A percentile compares a stretch with the other conserved stretches of the same genome.
These are phyloP conservation scores for Leishmania amazonensis DNA, from an alignment of 208 protist genomes.

Conservation along the genomic window DNA sequence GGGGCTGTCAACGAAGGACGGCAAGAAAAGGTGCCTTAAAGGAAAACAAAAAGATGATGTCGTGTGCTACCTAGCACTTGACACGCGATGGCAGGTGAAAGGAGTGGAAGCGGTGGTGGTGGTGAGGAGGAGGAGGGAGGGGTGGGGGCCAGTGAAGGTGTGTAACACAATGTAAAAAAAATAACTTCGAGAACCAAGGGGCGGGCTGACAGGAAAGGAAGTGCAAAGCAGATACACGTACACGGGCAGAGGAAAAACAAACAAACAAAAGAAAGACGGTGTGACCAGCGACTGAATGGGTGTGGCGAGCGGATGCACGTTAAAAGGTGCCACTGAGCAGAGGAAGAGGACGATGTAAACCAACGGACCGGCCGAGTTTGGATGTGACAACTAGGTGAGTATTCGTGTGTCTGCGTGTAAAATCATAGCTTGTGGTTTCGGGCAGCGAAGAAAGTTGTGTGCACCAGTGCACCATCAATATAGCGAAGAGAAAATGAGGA, in stretches of 20 bases:
- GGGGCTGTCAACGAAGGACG: not conserved
- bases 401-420: not conserved
- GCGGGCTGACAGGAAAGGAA: not conserved
- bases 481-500: not conserved
- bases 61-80: not conserved
- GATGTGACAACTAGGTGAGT: not conserved
- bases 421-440: not conserved
- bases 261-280: not conserved
- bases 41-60: not conserved
- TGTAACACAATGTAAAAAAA: not conserved
- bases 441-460: not conserved
- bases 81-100: not conserved
- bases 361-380: not conserved
- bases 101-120: not conserved
- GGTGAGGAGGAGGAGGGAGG: not conserved
- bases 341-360: not conserved
- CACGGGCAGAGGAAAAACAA: not conserved
- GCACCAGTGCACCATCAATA: not conserved
- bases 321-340: not conserved
- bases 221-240: not conserved
- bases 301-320: not conserved
- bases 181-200: not conserved
- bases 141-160: not conserved
- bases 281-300: not conserved
- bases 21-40: not conserved